phyloP scores from a whole-genome alignment of 345 rosid genomes.

The Populus deltoides region DNA sequence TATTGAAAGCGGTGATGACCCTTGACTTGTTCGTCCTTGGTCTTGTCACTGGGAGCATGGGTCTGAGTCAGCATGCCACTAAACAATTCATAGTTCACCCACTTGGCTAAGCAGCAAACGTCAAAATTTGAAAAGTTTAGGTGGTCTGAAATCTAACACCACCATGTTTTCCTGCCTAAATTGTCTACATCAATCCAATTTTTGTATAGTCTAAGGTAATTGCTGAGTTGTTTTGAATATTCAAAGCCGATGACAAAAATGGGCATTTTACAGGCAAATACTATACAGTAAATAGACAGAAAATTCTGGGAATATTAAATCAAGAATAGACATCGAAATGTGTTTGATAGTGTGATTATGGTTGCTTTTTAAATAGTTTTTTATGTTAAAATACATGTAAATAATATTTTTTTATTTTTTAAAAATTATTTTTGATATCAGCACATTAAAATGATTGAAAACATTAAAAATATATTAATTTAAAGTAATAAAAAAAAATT shows the following conservation, averaged over 20 bases:
- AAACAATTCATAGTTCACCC: not conserved
- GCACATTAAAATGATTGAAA: too few relatives aligned
- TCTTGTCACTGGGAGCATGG: not conserved
- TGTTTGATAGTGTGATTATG: too few relatives aligned
- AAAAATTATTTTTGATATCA: too few relatives aligned
- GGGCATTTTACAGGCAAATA: not conserved
- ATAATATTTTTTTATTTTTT: too few relatives aligned
- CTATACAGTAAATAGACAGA: not conserved
- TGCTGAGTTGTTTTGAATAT: not conserved
- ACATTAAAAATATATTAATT: too few relatives aligned
- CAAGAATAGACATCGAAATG: too few relatives aligned
- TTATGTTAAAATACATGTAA: too few relatives aligned
- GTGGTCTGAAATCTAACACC: not conserved
- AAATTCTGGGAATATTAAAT: not conserved
- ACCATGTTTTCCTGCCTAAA: not conserved
- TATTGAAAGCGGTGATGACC: not conserved
- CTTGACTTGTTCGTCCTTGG: not conserved
- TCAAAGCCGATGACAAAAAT: not conserved
- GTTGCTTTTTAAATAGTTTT: too few relatives aligned
- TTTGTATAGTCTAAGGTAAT: not conserved
- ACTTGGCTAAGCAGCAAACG: not conserved
- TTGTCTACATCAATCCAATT: not conserved
- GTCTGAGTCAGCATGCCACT: conserved; percentile 9
- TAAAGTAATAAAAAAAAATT: too few relatives aligned
- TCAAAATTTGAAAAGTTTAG: not conserved